phyloP scores from a whole-genome alignment of 768 basidiomycete species.

The Tulasnella sp. region DNA sequence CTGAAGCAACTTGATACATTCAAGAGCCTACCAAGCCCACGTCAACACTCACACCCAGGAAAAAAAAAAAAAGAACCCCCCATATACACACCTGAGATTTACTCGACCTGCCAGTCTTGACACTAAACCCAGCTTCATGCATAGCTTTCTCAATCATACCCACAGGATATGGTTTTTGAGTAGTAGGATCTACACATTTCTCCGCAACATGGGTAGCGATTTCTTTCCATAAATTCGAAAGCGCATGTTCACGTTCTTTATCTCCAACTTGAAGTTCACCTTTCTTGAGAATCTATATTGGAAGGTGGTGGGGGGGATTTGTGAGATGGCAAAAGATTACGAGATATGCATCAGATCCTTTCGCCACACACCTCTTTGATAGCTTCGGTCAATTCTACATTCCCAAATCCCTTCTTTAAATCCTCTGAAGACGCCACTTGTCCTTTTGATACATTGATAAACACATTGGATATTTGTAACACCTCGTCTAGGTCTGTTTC shows the following conservation, averaged over 20 bases:
- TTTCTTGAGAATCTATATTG: conserved; percentile 71
- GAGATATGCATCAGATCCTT: background rate
- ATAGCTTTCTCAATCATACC: conserved; percentile 97
- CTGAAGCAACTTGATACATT: conserved; percentile 75
- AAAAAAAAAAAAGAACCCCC: background rate
- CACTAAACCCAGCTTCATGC: conserved; percentile 86
- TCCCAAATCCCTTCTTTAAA: conserved; percentile 84
- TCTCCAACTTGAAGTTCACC: conserved; percentile 96
- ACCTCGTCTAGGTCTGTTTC: conserved; percentile 93
- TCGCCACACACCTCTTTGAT: conserved; percentile 56
- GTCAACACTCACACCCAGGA: too few species aligned
- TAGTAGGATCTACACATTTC: conserved; percentile 88
- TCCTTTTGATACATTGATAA: conserved; percentile 92
- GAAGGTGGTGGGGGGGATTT: background rate
- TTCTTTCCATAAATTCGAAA: conserved; percentile 67
- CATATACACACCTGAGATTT: conserved; percentile 69
- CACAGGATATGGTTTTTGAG: conserved; percentile 80
- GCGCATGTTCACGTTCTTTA: conserved; percentile 88
- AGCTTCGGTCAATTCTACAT: conserved; percentile 51
- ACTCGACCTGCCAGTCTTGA: conserved; percentile 75
- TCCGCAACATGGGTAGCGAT: conserved; percentile 90
- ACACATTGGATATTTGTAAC: conserved; percentile 91
- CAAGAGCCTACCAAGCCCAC: conserved; percentile 69
- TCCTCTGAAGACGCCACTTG: conserved; percentile 82
- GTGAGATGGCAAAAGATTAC: background rate